phyloP scores from a whole-genome alignment of 805 yeast species.

The Teunomyces cretensis region DNA sequence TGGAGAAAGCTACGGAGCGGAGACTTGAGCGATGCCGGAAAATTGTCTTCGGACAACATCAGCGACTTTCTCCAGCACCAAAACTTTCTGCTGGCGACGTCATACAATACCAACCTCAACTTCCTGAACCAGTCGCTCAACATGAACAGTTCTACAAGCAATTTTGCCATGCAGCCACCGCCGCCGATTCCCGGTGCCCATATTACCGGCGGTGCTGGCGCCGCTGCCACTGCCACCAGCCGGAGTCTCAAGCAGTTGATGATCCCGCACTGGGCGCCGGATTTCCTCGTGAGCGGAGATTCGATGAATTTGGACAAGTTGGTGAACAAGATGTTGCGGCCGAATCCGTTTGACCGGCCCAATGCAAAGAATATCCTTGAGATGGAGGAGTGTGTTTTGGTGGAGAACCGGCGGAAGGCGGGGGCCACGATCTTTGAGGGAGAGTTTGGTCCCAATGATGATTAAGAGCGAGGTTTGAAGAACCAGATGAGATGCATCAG shows the following conservation, averaged over 20 bases:
- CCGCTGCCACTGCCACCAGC: no score
- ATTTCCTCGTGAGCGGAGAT: slow-evolving; percentile 63
- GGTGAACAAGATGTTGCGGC: slow-evolving; percentile 87
- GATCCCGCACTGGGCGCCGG: slow-evolving; percentile 86
- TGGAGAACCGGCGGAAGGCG: slow-evolving; percentile 78
- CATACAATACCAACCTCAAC: slow-evolving; percentile 12
- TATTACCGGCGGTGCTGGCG: no score
- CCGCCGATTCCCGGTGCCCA: background rate
- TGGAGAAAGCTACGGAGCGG: slow-evolving; percentile 97
- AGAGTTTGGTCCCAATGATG: slow-evolving; percentile 74
- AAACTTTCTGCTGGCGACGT: slow-evolving; percentile 33
- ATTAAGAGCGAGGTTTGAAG: background rate
- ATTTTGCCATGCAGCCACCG: slow-evolving; percentile 4
- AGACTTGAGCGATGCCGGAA: slow-evolving; percentile 92
- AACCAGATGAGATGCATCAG: no score
- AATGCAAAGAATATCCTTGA: slow-evolving; percentile 69
- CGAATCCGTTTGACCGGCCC: slow-evolving; percentile 80
- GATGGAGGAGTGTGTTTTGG: slow-evolving; percentile 70
- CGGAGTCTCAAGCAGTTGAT: slow-evolving; percentile 23
- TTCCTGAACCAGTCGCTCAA: slow-evolving; percentile 10
- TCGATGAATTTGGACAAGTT: slow-evolving; percentile 64
- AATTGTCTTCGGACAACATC: slow-evolving; percentile 55
- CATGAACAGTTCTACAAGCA: background rate
- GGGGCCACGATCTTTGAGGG: slow-evolving; percentile 97
- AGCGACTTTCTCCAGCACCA: slow-evolving; percentile 42